Percentiles rank a stretch among this genome's conserved stretches.
Evolutionary conservation across 169 alveolate genomes (phyloP).

Genomic region (Plasmodium reichenowi): DNA sequence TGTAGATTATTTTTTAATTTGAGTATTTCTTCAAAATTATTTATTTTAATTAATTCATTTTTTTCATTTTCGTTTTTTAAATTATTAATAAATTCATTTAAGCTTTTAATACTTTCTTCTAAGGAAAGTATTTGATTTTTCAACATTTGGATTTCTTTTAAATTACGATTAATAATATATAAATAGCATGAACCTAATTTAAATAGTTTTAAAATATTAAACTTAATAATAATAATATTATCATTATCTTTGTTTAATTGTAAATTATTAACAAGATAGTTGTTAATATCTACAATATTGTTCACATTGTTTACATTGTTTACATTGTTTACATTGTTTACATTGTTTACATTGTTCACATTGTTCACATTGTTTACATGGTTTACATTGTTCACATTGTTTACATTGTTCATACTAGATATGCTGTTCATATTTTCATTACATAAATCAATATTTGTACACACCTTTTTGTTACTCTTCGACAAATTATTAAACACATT

Average conservation of each 20-base stretch:
- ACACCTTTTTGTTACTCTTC: not conserved
- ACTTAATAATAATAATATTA: conserved; percentile 30
- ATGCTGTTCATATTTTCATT: not conserved
- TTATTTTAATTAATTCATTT: conserved; percentile 18
- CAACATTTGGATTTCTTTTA: conserved; percentile 44
- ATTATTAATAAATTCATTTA: conserved; percentile 25
- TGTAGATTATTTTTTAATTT: conserved; percentile 20
- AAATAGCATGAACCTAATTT: conserved; percentile 53
- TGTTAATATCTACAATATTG: not conserved
- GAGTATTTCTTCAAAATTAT: conserved; percentile 13
- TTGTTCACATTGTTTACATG: not conserved
- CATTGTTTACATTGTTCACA: not conserved
- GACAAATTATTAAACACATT: not conserved
- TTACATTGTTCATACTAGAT: not conserved
- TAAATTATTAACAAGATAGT: not conserved
- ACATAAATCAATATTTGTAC: not conserved
- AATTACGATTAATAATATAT: conserved; percentile 51
- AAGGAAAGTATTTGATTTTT: conserved; percentile 19
- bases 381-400: not conserved
- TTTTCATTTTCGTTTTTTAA: conserved; percentile 40
- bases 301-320: not conserved
- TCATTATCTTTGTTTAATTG: conserved; percentile 8
- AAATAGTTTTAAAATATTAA: conserved; percentile 40
- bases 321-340: not conserved
- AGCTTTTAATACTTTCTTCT: conserved; percentile 28